Percentiles rank a stretch among this genome's conserved stretches.
These are phyloP conservation scores for Vicia villosa DNA, from an alignment of 306 rosid genomes.

Conservation along the genomic window DNA sequence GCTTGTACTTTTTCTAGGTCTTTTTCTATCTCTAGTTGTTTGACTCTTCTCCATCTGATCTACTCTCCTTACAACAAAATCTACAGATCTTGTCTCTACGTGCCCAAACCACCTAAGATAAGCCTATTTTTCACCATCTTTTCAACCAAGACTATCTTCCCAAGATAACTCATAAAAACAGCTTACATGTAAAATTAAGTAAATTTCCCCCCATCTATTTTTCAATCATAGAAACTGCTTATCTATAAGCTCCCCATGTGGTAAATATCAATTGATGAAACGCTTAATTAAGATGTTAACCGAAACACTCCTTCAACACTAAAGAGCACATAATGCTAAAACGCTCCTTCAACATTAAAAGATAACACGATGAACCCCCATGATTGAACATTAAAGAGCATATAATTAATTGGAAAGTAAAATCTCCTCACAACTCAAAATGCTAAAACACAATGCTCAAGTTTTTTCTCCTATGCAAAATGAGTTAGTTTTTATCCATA, in stretches of 20 bases:
- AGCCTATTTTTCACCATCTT: too few species aligned
- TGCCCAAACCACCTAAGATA: too few species aligned
- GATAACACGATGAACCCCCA: background rate
- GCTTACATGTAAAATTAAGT: background rate
- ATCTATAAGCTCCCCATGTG: background rate
- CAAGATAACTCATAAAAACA: background rate
- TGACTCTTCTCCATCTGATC: background rate
- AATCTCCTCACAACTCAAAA: slow-evolving; percentile 15
- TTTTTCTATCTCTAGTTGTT: too few species aligned
- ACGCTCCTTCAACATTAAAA: background rate
- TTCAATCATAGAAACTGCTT: background rate
- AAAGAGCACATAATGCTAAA: background rate
- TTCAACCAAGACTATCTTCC: too few species aligned
- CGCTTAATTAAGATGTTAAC: background rate
- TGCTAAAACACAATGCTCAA: background rate
- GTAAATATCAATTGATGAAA: background rate
- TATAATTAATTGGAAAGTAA: slow-evolving; percentile 12
- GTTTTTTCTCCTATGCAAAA: slow-evolving; percentile 5
- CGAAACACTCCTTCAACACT: background rate
- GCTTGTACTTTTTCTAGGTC: too few species aligned
- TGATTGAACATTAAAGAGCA: background rate
- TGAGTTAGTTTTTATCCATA: background rate
- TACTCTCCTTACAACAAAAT: too few species aligned
- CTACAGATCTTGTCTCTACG: too few species aligned
- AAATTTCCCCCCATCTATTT: too few species aligned